Conservation (phyloP, 2,329 filamentous ascomycete species). For the Zymoseptoria pseudotritici region DNA sequence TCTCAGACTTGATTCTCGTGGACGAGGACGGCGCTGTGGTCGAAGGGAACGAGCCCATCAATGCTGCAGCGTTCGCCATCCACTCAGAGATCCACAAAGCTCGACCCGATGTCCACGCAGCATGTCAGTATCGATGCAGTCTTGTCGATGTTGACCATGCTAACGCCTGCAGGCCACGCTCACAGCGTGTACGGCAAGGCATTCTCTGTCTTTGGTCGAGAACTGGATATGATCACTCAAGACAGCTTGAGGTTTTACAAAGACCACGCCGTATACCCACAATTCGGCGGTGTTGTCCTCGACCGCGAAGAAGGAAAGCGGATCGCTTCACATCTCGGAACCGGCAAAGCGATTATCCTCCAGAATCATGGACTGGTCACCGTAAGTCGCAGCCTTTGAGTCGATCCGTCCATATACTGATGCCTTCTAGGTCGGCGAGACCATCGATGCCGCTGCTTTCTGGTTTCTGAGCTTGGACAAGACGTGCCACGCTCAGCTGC, state of each 20-base stretch:
- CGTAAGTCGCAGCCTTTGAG: slow-evolving; percentile 15
- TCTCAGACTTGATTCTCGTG: slow-evolving; percentile 40
- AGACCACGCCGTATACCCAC: slow-evolving; percentile 36
- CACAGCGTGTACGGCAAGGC: slow-evolving; percentile 43
- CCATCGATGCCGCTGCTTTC: slow-evolving; percentile 40
- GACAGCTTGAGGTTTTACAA: slow-evolving; percentile 39
- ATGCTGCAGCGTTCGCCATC: slow-evolving; percentile 39
- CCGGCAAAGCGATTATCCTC: slow-evolving; percentile 34
- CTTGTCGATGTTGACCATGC: background rate
- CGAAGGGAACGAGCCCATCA: slow-evolving; percentile 38
- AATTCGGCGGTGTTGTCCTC: slow-evolving; percentile 42
- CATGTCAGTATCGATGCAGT: slow-evolving; percentile 5
- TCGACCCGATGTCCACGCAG: slow-evolving; percentile 37
- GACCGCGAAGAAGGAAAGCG: slow-evolving; percentile 36
- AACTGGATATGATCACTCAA: slow-evolving; percentile 43
- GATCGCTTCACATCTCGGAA: slow-evolving; percentile 35
- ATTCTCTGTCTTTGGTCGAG: slow-evolving; percentile 39
- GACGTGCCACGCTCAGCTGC: slow-evolving; percentile 40
- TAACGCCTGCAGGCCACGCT: slow-evolving; percentile 32
- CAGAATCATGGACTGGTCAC: slow-evolving; percentile 43
- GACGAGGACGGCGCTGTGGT: slow-evolving; percentile 37
- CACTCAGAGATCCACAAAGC: slow-evolving; percentile 36
- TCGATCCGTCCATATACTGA: background rate
- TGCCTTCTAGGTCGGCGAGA: slow-evolving; percentile 21
- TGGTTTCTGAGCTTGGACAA: slow-evolving; percentile 42